Evolutionary conservation across 1,139 yeast species (phyloP).

Genomic region (Taphrina flavorubra): DNA sequence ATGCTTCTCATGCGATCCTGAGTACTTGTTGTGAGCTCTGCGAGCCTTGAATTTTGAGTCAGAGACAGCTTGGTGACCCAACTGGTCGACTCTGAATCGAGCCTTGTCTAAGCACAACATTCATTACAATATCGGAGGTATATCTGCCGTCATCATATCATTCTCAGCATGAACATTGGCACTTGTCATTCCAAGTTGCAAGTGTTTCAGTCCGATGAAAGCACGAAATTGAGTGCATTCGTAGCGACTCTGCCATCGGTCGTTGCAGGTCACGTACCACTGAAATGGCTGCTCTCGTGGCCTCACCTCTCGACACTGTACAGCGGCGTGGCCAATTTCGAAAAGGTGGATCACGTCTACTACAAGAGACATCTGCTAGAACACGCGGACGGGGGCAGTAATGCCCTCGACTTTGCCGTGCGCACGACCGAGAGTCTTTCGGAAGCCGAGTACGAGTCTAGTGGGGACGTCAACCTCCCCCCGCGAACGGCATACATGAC

Average conservation of each 20-base stretch:
- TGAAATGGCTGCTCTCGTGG: constrained; percentile 25
- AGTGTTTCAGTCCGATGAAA: neutral
- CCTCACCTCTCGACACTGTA: constrained; percentile 32
- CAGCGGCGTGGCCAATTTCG: constrained; percentile 49
- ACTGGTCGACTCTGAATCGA: no score
- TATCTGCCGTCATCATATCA: no score
- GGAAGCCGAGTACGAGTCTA: constrained; percentile 41
- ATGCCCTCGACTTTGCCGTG: constrained; percentile 75
- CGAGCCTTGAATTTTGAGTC: no score
- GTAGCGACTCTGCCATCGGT: constrained; percentile 18
- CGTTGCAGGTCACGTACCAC: constrained; percentile 5
- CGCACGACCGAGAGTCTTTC: constrained; percentile 59
- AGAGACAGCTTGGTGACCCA: no score
- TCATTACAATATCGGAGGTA: no score
- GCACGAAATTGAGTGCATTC: constrained; percentile 3
- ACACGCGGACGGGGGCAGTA: constrained; percentile 59
- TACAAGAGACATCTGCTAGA: constrained; percentile 76
- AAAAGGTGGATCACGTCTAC: constrained; percentile 62
- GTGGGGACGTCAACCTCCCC: constrained; percentile 56
- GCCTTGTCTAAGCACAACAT: no score
- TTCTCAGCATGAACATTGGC: neutral
- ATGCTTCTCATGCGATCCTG: no score
- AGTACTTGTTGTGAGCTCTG: no score
- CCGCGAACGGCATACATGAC: constrained; percentile 76
- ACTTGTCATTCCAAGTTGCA: neutral